Evolutionary conservation across 805 yeast genomes (phyloP), one percentile per base, ranked within the genome.

Genomic region (Candida rishiriensis): DNA sequence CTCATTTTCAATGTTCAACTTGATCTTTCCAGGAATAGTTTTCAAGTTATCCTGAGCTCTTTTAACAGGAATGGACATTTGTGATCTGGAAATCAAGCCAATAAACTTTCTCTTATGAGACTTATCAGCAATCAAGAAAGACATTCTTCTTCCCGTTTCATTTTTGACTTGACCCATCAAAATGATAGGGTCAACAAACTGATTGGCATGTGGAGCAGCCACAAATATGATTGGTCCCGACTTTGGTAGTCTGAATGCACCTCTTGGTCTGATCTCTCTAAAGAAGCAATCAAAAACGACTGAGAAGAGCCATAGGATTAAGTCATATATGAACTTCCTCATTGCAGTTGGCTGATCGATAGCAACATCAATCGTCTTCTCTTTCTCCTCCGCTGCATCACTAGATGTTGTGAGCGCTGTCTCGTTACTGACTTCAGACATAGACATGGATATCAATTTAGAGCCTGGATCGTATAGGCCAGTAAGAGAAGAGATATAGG

Each of bases 41-140:
- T 60, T 68, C 63, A 91, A 72, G 60, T 81, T 81, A 62, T 93
- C 99, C 63, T 93, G 98, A 2, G 97, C 89, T 54, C 99, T 76
- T 13, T 79, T 83, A 1, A 93, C 99, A 3, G 97, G 97, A 51
- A 93, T 93, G 1, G 96, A 72, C 67, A 83, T 73, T 51, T 88
- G 87, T 49, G 83, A 73, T 42, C 83, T 73, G 2, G 97, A 83
- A 55, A 93, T 66, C 33, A 78, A 68, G 3, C 97, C 97, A 50
- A 93, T 80, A 43, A 86, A 75, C 15, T 48, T 51, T 10, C 67
- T 66, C 36, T 66, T 65, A 56, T 73, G 76, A 11, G 79, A 71
- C 50, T 73, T 73, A 36, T 72, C 77, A 14, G 83, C 83, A 42
- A 78, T 75, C 40, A 78, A 61, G 48, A 77, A 78, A 18, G 79